Conservation (phyloP, 2,329 filamentous ascomycete genomes). For the Spiromastix sp. region DNA sequence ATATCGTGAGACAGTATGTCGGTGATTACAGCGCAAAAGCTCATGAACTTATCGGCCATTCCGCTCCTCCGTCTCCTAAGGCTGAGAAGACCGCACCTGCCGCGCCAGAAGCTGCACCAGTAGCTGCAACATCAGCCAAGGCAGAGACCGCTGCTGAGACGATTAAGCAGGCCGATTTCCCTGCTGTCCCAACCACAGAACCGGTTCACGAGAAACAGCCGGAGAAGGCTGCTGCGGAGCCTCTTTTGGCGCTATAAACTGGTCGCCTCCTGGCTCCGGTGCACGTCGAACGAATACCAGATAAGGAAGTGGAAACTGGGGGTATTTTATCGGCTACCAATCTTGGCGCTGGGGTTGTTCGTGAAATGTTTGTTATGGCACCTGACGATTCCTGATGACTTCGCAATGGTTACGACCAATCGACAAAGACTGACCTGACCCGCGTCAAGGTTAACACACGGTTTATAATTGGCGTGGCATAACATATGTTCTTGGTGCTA, state of each 20-base stretch:
- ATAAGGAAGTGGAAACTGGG: too few relatives aligned
- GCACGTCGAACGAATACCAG: too few relatives aligned
- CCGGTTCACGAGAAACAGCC: not conserved
- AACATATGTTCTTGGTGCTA: too few relatives aligned
- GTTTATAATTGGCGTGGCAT: too few relatives aligned
- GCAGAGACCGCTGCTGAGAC: conserved; percentile 22
- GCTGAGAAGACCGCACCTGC: conserved; percentile 1
- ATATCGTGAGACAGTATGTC: conserved; percentile 48
- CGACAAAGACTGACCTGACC: too few relatives aligned
- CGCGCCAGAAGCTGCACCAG: conserved; percentile 18
- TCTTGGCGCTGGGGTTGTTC: too few relatives aligned
- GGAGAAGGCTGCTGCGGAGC: conserved; percentile 1
- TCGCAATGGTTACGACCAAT: too few relatives aligned
- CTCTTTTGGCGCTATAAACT: conserved; percentile 4
- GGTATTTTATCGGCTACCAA: too few relatives aligned
- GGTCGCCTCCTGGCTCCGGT: too few relatives aligned
- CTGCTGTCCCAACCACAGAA: conserved; percentile 25
- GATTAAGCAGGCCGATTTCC: conserved; percentile 35
- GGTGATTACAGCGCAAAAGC: conserved; percentile 52
- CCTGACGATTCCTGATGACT: too few relatives aligned
- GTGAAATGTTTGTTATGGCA: too few relatives aligned
- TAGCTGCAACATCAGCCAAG: conserved; percentile 21
- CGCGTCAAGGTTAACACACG: too few relatives aligned
- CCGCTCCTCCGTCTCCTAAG: conserved; percentile 14
- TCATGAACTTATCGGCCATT: conserved; percentile 39